phyloP scores from a whole-genome alignment of 1,284 basidiomycete genomes.

The Pseudozyma tsukubaensis region DNA sequence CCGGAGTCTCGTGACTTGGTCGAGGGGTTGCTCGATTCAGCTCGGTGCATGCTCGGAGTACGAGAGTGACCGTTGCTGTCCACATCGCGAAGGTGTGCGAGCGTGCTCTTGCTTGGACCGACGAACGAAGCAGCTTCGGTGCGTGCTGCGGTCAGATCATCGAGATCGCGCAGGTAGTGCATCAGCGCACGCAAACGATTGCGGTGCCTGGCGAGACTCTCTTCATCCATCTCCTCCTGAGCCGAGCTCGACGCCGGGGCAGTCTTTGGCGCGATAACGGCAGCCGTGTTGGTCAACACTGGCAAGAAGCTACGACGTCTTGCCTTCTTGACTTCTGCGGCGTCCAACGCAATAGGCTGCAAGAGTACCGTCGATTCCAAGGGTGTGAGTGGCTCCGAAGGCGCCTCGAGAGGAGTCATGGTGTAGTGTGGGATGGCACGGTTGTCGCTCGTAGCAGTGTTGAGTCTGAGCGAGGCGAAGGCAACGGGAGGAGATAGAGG shows the following conservation, averaged over 20 bases:
- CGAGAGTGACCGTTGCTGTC: conserved; percentile 20
- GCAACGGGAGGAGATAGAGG: conserved; percentile 11
- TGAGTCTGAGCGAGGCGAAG: conserved; percentile 19
- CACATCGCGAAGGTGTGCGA: conserved; percentile 28
- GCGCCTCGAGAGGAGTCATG: conserved; percentile 25
- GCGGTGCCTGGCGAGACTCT: conserved; percentile 71
- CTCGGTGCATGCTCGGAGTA: conserved; percentile 32
- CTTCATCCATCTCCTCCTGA: conserved; percentile 33
- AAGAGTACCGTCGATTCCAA: conserved; percentile 1
- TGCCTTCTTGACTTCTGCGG: conserved; percentile 29
- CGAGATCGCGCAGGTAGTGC: conserved; percentile 93
- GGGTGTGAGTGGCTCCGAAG: conserved; percentile 8
- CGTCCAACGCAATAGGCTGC: conserved; percentile 18
- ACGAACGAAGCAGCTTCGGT: conserved; percentile 26
- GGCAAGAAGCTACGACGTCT: conserved; percentile 45
- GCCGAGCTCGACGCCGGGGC: background rate
- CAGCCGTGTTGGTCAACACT: conserved; percentile 17
- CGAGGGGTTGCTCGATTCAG: conserved; percentile 46
- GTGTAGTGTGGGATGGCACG: conserved; percentile 6
- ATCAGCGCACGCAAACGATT: conserved; percentile 87
- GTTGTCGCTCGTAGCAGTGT: conserved; percentile 9
- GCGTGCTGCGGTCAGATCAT: conserved; percentile 75
- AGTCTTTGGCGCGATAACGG: background rate
- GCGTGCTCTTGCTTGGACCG: conserved; percentile 33
- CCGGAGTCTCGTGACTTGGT: conserved; percentile 42